Conservation (phyloP, 371 early-diverging fungal species). For the Rhizopus sp. region DNA sequence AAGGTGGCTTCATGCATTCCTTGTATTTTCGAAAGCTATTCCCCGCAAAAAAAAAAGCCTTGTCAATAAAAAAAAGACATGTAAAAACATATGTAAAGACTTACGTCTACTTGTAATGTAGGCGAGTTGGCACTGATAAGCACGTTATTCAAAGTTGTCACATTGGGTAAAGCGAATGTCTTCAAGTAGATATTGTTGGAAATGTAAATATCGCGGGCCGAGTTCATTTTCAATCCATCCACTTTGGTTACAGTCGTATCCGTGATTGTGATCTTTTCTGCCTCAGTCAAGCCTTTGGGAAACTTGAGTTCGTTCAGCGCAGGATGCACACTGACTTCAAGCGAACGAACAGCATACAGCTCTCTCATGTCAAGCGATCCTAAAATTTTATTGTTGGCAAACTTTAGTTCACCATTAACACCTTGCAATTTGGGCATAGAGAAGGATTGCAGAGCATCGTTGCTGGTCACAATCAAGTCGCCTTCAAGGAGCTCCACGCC, state of each 20-base stretch:
- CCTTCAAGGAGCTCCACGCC: conserved; percentile 43
- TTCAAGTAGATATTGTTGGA: conserved; percentile 55
- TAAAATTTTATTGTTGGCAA: conserved; percentile 49
- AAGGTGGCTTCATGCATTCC: conserved; percentile 25
- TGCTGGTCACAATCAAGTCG: conserved; percentile 44
- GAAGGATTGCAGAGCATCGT: conserved; percentile 35
- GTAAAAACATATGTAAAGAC: background rate
- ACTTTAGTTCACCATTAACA: conserved; percentile 42
- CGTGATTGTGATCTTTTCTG: conserved; percentile 36
- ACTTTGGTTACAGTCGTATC: conserved; percentile 46
- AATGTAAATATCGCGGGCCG: conserved; percentile 37
- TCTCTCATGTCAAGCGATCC: conserved; percentile 31
- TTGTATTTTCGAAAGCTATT: conserved; percentile 33
- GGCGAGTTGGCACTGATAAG: conserved; percentile 51
- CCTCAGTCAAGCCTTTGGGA: conserved; percentile 35
- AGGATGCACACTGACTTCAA: conserved; percentile 49
- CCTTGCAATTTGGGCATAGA: conserved; percentile 41
- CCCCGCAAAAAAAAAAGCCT: background rate
- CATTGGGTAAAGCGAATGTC: conserved; percentile 31
- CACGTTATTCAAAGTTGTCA: conserved; percentile 32
- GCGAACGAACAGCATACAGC: conserved; percentile 28
- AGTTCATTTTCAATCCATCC: conserved; percentile 41
- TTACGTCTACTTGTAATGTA: conserved; percentile 34
- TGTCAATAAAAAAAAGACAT: background rate
- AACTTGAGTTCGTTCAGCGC: conserved; percentile 45